Conservation (phyloP, 805 yeast species). For the Ogataea glucozyma region DNA sequence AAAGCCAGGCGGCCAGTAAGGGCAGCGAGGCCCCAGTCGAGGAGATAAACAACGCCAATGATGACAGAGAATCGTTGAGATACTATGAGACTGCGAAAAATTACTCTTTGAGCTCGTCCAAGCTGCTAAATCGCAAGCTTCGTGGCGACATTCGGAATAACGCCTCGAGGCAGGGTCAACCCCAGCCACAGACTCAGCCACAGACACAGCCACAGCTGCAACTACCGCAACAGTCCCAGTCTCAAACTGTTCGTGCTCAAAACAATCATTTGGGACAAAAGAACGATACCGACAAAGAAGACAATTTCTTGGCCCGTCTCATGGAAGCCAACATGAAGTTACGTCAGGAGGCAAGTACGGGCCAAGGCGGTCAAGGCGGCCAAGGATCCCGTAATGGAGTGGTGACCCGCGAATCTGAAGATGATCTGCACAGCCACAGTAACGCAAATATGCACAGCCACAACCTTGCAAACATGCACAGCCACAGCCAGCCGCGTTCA, state of each 20-base stretch:
- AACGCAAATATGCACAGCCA: too few relatives aligned
- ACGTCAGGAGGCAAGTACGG: constrained; percentile 10
- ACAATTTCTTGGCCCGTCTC: constrained; percentile 19
- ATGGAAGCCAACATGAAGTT: constrained; percentile 21
- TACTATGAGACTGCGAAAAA: constrained; percentile 24
- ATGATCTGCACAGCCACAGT: constrained; percentile 6
- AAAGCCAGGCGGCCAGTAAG: constrained; percentile 7
- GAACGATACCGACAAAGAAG: constrained; percentile 18
- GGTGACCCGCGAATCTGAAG: constrained; percentile 15
- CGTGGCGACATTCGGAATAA: constrained; percentile 20
- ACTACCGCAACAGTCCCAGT: too few relatives aligned
- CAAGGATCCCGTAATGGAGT: constrained; percentile 9
- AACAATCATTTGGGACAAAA: too few relatives aligned
- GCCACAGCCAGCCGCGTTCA: constrained; percentile 6
- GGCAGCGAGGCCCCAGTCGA: constrained; percentile 15
- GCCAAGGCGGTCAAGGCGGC: too few relatives aligned
- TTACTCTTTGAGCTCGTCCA: constrained; percentile 19
- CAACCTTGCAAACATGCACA: too few relatives aligned
- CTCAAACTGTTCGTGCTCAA: constrained; percentile 8
- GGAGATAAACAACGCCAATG: constrained; percentile 10
- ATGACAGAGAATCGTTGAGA: constrained; percentile 18
- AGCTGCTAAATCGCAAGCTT: constrained; percentile 18
- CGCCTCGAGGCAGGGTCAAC: constrained; percentile 10
- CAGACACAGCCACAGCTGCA: constrained; percentile 12
- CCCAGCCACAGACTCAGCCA: background rate